phyloP scores from a whole-genome alignment of 768 basidiomycete genomes.

The Lactarius sanguifluus region DNA sequence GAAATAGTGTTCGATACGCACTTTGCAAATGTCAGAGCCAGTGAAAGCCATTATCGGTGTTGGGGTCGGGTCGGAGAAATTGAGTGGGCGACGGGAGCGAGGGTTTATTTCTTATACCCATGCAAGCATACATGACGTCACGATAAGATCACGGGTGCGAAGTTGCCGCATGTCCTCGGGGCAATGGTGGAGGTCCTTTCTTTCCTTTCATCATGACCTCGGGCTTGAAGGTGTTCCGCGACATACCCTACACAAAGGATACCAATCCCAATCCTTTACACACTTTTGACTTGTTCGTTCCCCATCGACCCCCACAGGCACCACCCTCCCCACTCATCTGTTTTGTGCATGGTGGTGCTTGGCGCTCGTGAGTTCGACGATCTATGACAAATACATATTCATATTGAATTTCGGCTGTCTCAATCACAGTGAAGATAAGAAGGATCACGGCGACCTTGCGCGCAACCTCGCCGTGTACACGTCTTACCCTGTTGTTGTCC shows the following conservation, averaged over 20 bases:
- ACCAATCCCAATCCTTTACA: slow-evolving; percentile 38
- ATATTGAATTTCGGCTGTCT: slow-evolving; percentile 1
- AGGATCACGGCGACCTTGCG: slow-evolving; percentile 55
- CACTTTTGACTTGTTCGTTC: slow-evolving; percentile 57
- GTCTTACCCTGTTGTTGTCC: slow-evolving; percentile 59
- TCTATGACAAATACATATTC: slow-evolving; percentile 16
- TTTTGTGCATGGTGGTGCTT: slow-evolving; percentile 84
- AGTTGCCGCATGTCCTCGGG: background rate
- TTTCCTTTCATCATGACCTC: background rate
- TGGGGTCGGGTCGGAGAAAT: slow-evolving; percentile 22
- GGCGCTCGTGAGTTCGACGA: slow-evolving; percentile 60
- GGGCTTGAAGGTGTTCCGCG: slow-evolving; percentile 16
- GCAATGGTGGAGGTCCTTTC: background rate
- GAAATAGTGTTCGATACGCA: slow-evolving; percentile 34
- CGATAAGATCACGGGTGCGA: background rate
- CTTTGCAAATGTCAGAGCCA: slow-evolving; percentile 75
- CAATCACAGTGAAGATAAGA: slow-evolving; percentile 66
- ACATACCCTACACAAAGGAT: slow-evolving; percentile 41
- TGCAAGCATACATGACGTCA: slow-evolving; percentile 12
- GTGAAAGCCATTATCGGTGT: slow-evolving; percentile 61
- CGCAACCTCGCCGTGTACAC: slow-evolving; percentile 50
- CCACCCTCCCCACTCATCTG: slow-evolving; percentile 49
- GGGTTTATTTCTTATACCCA: background rate
- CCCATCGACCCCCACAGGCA: slow-evolving; percentile 1
- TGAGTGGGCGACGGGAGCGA: slow-evolving; percentile 13